Evolutionary conservation across 164 flowering plant genomes (phyloP), one percentile per base, ranked within the genome.

Genomic region (Sextonia rubra): DNA sequence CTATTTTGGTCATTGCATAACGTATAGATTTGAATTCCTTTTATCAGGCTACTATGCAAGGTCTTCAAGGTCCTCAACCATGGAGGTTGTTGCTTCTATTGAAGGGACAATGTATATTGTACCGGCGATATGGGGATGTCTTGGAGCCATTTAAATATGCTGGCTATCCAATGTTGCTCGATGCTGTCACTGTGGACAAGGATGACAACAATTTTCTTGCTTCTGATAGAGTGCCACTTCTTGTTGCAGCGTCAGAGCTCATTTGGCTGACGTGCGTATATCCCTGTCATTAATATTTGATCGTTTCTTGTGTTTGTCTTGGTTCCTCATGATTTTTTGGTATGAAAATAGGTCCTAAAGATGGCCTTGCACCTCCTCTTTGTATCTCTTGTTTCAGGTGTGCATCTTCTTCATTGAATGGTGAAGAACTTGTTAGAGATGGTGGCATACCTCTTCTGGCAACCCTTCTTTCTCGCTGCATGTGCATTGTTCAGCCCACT

Each of bases 121-220:
- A 92, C 77, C 80, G 98, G 80, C 87, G 97, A 64, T 88, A 96
- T 83, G 98, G 99, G 66, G 74, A 82, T 77, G 81, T 96, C 44
- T 78, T 96, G 83, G 96, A 93, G 81, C 99, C 99, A 37, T 96
- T 96, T 80, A 96, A 96, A 77, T 96, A 93, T 88, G 99, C 99
- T 82, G 99, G 99, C n/a, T 96, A 93, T 80, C 98, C 97, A 0
- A 93, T 93, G 99, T 74, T 96, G 82, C 92, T 96, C 49, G 90
- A 85, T 87, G 95, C 97, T 44, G 86, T 96, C 72, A 93, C 98
- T 27, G 98, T 96, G 73, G 99, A 96, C 82, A 80, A 84, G 77
- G 98, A 96, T 71, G 99, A 96, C 73, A 88, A 73, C 87, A 96
- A 93, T 77, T 96, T 93, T 83, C 94, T 96, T 75, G 85, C 98